Percentiles rank a stretch among this genome's conserved stretches.
These are phyloP conservation scores for Rhododendron vialii DNA, from an alignment of 148 eudicot species.

Conservation along the genomic window DNA sequence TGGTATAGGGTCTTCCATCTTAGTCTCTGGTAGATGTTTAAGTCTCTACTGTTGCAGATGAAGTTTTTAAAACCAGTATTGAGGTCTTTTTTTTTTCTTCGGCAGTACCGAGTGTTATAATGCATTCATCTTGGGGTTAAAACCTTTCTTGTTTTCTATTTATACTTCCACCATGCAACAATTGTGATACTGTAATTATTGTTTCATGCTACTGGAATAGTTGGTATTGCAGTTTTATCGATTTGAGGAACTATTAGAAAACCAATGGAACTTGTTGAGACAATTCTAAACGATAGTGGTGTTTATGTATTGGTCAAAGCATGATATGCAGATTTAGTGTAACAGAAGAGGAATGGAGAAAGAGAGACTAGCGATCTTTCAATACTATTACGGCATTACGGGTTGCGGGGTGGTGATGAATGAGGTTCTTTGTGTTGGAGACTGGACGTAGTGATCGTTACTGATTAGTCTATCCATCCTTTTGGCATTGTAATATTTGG, in stretches of 20 bases:
- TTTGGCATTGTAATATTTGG: conserved; percentile 2
- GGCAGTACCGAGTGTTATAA: neutral
- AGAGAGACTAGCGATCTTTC: neutral
- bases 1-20: neutral
- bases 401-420: neutral
- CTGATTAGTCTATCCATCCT: neutral
- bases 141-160: neutral
- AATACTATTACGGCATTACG: neutral
- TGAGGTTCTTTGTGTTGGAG: neutral
- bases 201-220: neutral
- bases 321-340: neutral
- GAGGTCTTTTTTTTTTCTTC: neutral
- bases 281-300: neutral
- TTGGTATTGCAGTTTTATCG: neutral
- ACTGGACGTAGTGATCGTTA: neutral
- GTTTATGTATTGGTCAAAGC: neutral
- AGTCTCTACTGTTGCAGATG: neutral
- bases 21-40: neutral
- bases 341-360: neutral
- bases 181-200: neutral
- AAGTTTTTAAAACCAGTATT: neutral
- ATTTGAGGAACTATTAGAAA: neutral
- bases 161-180: neutral
- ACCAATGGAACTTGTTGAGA: neutral
- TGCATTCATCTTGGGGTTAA: neutral